Base-by-base conservation (phyloP, 2,329 filamentous ascomycete species). In the Colletotrichum shisoi region DNA sequence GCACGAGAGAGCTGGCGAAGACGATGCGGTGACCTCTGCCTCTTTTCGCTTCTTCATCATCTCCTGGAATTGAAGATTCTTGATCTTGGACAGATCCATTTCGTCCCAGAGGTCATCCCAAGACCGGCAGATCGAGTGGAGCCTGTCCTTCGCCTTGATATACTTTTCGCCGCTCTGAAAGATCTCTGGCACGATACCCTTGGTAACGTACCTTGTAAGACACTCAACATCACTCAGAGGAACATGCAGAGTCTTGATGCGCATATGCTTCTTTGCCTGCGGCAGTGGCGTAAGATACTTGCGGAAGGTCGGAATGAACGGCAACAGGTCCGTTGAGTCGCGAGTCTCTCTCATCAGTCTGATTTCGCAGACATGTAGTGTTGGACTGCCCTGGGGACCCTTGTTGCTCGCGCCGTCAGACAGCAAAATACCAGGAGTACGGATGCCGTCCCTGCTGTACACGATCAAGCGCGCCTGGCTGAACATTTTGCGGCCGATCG, bases 61-160 rank as follows among this genome's bases (percentile, higher is more conserved):
- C 72, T 96, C 93, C 69, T 94, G 89, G 63, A 97, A 82, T 57
- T 88, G 85, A 73, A 99, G 81, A 74, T 93, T 94, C 76, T 92
- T 94, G 75, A 98, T 88, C 73, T 89, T 90, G 53, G 84, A 82
- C 79, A 95, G 91, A 72, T 96, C 92, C 63, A 92, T 83, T 79
- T 99, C 95, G 63, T 94, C 87, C 91, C 93, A 98, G 31, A 87
- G 82, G 49, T 88, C 82, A 45, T 87, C 86, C 94, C 94, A 98
- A 0, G 88, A 88, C 52, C 84, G 83, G 75, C 90, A 93, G 17
- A 94, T 80, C 27, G 87, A 84, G 17, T 86, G 78, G 40, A 98
- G 83, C 63, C 90, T 87, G 48, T 89, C 87, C 70, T 91, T 89
- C 1, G 90, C 92, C 66, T 78, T 79, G 5, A 77, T 71, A 59